phyloP scores from a whole-genome alignment of 768 basidiomycete species.

The Lanmaoa rubissima region DNA sequence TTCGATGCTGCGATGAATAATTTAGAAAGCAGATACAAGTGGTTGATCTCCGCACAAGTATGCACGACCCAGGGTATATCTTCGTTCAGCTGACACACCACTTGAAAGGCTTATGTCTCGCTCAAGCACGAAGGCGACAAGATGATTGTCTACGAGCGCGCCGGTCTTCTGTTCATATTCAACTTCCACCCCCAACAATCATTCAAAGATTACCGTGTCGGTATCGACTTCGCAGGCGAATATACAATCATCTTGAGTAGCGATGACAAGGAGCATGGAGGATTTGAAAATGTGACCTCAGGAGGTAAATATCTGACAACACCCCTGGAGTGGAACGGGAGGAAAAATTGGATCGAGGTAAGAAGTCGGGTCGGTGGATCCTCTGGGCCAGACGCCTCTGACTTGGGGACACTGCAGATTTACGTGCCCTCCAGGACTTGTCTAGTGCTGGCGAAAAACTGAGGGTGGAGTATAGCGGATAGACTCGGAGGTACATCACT shows the following conservation, averaged over 20 bases:
- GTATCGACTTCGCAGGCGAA: constrained; percentile 81
- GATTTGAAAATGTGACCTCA: constrained; percentile 75
- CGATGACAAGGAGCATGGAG: constrained; percentile 87
- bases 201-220: constrained; percentile 92
- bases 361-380: constrained; percentile 16
- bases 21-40: constrained; percentile 74
- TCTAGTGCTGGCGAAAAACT: constrained; percentile 27
- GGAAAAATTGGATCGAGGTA: constrained; percentile 89
- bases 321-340: constrained; percentile 86
- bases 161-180: constrained; percentile 91
- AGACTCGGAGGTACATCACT: background rate
- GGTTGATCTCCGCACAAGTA: constrained; percentile 83
- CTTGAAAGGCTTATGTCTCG: constrained; percentile 78
- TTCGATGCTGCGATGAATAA: constrained; percentile 94
- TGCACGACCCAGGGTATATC: constrained; percentile 8
- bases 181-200: constrained; percentile 94
- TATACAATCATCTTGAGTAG: constrained; percentile 79
- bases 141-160: constrained; percentile 91
- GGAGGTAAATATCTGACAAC: constrained; percentile 75
- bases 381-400: background rate
- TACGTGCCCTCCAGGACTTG: constrained; percentile 34
- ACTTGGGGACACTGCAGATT: constrained; percentile 18
- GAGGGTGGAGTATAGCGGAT: background rate
- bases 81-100: constrained; percentile 5
- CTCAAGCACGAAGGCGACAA: constrained; percentile 94